Conservation (phyloP, 2,329 filamentous ascomycete species). For the Colletotrichum sublineola region DNA sequence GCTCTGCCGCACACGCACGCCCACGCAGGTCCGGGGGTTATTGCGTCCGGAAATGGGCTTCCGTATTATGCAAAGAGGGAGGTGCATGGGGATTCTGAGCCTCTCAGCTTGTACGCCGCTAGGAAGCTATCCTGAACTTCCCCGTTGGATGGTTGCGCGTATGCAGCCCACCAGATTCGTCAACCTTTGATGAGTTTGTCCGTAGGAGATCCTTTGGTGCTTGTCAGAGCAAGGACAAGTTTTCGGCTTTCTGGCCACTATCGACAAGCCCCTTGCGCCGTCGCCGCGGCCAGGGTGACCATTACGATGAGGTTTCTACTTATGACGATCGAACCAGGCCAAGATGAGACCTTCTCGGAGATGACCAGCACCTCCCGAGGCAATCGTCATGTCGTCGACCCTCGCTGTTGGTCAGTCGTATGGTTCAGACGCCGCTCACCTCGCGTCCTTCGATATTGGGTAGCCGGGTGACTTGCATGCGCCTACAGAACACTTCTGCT, state of each 20-base stretch:
- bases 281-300: slow-evolving; percentile 4
- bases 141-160: slow-evolving; percentile 43
- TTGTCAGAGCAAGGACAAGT: not conserved
- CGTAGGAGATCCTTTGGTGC: slow-evolving; percentile 1
- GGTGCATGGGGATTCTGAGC: slow-evolving; percentile 24
- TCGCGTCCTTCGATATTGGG: slow-evolving; percentile 2
- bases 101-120: slow-evolving; percentile 27
- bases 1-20: slow-evolving; percentile 4
- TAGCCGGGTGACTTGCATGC: slow-evolving; percentile 40
- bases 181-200: slow-evolving; percentile 7
- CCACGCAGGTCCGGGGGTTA: slow-evolving; percentile 34
- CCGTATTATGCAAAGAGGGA: slow-evolving; percentile 30
- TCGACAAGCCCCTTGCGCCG: slow-evolving; percentile 5
- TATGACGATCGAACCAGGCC: not conserved
- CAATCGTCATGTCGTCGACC: slow-evolving; percentile 26
- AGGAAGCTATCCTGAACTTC: slow-evolving; percentile 31
- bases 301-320: slow-evolving; percentile 1
- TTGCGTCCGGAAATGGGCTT: slow-evolving; percentile 17
- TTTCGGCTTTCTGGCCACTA: slow-evolving; percentile 12
- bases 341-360: slow-evolving; percentile 35
- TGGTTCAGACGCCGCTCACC: slow-evolving; percentile 5
- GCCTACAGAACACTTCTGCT: slow-evolving; percentile 35
- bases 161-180: slow-evolving; percentile 41
- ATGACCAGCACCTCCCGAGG: slow-evolving; percentile 20
- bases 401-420: slow-evolving; percentile 20